Evolutionary conservation across 2,329 filamentous ascomycete genomes (phyloP).

Genomic region (Trichoderma atrobrunneum): DNA sequence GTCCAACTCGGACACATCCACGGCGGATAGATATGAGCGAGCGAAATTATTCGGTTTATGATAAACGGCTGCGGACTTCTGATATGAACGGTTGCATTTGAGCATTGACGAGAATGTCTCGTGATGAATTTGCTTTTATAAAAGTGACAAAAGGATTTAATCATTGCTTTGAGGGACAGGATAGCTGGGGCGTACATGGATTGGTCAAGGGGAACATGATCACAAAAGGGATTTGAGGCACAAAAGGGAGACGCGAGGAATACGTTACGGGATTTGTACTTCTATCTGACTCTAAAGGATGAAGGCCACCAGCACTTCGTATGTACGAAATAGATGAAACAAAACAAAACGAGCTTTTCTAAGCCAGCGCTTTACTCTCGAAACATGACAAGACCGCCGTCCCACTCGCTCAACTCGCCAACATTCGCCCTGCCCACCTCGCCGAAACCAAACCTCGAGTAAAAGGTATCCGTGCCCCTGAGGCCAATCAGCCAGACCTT

Average conservation of each 20-base stretch:
- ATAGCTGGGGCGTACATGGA: neutral
- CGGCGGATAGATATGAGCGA: neutral
- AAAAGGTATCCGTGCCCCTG: constrained; percentile 33
- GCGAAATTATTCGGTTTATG: neutral
- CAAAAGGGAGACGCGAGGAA: neutral
- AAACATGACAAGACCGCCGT: constrained; percentile 39
- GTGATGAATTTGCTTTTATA: neutral
- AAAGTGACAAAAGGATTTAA: neutral
- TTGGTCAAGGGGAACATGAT: neutral
- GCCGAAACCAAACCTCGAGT: constrained; percentile 34
- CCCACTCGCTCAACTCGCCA: constrained; percentile 36
- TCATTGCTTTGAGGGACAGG: neutral
- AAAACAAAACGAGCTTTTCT: neutral
- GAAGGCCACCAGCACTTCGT: neutral
- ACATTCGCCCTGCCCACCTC: constrained; percentile 37
- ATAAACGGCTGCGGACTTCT: neutral
- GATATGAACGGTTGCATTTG: neutral
- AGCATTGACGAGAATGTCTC: neutral
- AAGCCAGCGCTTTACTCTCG: constrained; percentile 27
- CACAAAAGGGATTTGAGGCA: neutral
- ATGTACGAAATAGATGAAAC: neutral
- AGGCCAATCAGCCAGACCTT: constrained; percentile 35
- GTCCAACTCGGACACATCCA: neutral
- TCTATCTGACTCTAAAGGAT: neutral
- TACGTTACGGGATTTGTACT: neutral